Evolutionary conservation across 116 monocot genomes (phyloP).

Genomic region (Thalassia testudinum): DNA sequence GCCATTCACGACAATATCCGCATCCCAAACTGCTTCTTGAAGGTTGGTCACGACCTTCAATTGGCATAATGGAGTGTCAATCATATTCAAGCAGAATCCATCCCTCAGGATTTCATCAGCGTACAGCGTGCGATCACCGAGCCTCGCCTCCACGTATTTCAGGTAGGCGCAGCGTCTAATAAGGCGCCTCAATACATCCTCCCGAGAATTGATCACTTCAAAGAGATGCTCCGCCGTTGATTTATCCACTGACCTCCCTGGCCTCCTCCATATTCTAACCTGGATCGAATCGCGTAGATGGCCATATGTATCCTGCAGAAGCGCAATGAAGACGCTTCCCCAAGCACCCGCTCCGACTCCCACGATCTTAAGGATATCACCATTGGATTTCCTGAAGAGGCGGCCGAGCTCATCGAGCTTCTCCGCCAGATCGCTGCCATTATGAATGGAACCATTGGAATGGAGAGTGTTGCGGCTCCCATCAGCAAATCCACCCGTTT

Average conservation of each 20-base stretch:
- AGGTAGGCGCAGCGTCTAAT: slow-evolving; percentile 73
- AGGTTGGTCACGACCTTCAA: slow-evolving; percentile 82
- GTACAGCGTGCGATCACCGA: slow-evolving; percentile 60
- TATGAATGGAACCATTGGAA: slow-evolving; percentile 20
- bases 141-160: slow-evolving; percentile 77
- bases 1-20: slow-evolving; percentile 78
- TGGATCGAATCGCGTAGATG: slow-evolving; percentile 66
- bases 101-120: slow-evolving; percentile 84
- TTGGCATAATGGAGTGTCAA: slow-evolving; percentile 76
- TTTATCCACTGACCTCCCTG: slow-evolving; percentile 53
- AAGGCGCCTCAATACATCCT: slow-evolving; percentile 70
- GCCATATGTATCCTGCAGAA: slow-evolving; percentile 71
- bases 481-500: slow-evolving; percentile 36
- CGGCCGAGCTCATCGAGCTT: slow-evolving; percentile 59
- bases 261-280: slow-evolving; percentile 61
- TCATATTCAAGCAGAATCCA: slow-evolving; percentile 89
- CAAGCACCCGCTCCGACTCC: slow-evolving; percentile 83
- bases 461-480: slow-evolving; percentile 3
- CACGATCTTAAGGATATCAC: slow-evolving; percentile 58
- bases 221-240: slow-evolving; percentile 69
- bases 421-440: slow-evolving; percentile 28
- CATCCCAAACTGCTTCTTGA: slow-evolving; percentile 95
- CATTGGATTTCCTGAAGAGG: slow-evolving; percentile 54
- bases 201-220: slow-evolving; percentile 78
- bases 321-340: slow-evolving; percentile 78